These are phyloP conservation scores for Triticum dicoccoides DNA, from an alignment of 176 grass and related monocot species.

Conservation along the genomic window DNA sequence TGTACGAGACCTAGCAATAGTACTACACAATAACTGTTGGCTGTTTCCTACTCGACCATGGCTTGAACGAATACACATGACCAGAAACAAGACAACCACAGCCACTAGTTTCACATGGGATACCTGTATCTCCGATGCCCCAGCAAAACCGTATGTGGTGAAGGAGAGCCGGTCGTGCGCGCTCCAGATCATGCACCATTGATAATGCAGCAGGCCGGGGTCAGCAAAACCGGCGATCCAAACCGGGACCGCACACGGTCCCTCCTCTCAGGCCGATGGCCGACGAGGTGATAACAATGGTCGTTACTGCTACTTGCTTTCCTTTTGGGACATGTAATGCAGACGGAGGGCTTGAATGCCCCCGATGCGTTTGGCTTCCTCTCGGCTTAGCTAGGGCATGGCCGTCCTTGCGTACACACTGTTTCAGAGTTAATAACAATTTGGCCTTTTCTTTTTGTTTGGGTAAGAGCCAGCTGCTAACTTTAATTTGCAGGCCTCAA, in stretches of 20 bases:
- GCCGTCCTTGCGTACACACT: background rate
- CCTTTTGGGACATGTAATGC: background rate
- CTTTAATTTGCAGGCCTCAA: no score
- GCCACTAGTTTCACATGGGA: background rate
- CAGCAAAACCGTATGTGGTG: background rate
- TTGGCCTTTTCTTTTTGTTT: no score
- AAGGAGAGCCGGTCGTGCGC: background rate
- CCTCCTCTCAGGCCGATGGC: background rate
- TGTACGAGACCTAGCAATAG: background rate
- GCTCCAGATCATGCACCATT: background rate
- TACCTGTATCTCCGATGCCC: background rate
- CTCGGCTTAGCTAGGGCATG: background rate
- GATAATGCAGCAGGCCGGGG: background rate
- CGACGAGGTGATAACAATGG: background rate
- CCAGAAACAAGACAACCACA: background rate
- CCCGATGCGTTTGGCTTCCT: background rate
- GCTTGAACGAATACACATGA: background rate
- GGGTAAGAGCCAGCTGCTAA: no score
- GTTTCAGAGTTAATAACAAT: background rate
- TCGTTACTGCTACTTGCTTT: background rate
- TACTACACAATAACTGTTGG: background rate
- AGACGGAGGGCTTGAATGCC: background rate
- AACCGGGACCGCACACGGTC: background rate
- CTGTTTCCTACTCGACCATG: background rate
- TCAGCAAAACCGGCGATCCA: slow-evolving; percentile 19